These are phyloP conservation scores for Aspergillus steynii DNA, from an alignment of 495 filamentous ascomycete genomes.

Conservation along the genomic window DNA sequence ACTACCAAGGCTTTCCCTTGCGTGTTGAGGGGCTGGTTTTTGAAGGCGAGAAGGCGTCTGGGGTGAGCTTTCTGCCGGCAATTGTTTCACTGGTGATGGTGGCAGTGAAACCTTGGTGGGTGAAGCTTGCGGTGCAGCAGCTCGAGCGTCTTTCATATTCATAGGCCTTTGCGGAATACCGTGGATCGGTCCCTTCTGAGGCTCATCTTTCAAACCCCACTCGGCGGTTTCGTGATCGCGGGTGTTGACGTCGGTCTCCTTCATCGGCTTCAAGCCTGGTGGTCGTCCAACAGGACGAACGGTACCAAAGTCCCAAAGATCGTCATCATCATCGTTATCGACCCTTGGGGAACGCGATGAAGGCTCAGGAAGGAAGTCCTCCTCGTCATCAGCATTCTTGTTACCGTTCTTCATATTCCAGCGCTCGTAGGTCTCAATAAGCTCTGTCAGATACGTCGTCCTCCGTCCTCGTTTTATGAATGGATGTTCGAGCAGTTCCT, in stretches of 20 bases:
- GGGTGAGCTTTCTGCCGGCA: conserved; percentile 37
- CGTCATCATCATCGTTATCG: conserved; percentile 58
- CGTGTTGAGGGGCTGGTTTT: conserved; percentile 30
- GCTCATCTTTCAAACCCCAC: conserved; percentile 44
- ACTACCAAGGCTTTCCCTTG: conserved; percentile 35
- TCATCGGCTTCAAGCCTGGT: conserved; percentile 63
- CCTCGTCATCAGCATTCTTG: conserved; percentile 60
- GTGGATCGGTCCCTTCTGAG: conserved; percentile 26
- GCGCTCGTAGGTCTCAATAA: conserved; percentile 86
- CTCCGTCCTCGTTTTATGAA: conserved; percentile 90
- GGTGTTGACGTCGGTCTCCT: conserved; percentile 70
- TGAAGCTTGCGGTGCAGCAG: conserved; percentile 29
- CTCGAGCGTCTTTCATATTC: conserved; percentile 15
- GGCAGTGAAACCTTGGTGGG: conserved; percentile 67
- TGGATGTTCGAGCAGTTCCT: conserved; percentile 82
- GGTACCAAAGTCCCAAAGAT: conserved; percentile 96
- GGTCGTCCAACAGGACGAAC: conserved; percentile 68
- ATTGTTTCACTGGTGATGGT: conserved; percentile 35
- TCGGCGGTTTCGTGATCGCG: conserved; percentile 49
- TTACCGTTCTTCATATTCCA: conserved; percentile 72
- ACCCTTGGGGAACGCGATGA: conserved; percentile 16
- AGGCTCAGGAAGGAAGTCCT: conserved; percentile 50
- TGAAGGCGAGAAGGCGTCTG: conserved; percentile 48
- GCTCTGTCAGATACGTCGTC: conserved; percentile 84
- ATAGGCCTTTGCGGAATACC: conserved; percentile 16